Evolutionary conservation across 176 grass and related monocot genomes (phyloP).

Genomic region (Triticum dicoccoides): DNA sequence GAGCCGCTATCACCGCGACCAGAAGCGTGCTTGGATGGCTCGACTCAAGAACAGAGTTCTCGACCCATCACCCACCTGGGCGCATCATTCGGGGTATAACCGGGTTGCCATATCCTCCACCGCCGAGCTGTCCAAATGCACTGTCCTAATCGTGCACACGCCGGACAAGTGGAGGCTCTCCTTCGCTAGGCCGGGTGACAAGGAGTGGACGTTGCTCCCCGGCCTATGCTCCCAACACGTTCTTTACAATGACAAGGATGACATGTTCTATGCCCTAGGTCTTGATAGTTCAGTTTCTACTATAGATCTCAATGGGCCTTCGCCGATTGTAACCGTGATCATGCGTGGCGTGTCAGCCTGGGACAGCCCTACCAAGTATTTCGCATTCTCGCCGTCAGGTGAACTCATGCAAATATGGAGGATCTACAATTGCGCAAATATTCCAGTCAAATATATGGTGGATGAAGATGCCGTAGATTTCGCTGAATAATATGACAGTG

Average conservation of each 20-base stretch:
- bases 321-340: not conserved
- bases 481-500: too few species aligned
- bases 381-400: not conserved
- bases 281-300: not conserved
- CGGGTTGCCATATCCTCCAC: not conserved
- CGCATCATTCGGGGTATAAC: not conserved
- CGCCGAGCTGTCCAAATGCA: not conserved
- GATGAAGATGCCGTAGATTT: too few species aligned
- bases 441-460: too few species aligned
- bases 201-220: not conserved
- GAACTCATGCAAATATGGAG: not conserved
- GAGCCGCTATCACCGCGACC: too few species aligned
- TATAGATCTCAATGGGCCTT: not conserved
- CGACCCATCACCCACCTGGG: too few species aligned
- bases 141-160: not conserved
- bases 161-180: not conserved
- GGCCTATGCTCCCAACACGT: not conserved
- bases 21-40: too few species aligned
- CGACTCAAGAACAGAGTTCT: too few species aligned
- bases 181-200: not conserved
- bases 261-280: not conserved
- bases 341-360: not conserved
- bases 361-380: not conserved
- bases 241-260: not conserved
- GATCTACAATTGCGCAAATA: not conserved